A percentile compares a stretch with the other conserved stretches of the same genome.
phyloP scores from a whole-genome alignment of 306 rosid genomes.

The Dryas octopetala region DNA sequence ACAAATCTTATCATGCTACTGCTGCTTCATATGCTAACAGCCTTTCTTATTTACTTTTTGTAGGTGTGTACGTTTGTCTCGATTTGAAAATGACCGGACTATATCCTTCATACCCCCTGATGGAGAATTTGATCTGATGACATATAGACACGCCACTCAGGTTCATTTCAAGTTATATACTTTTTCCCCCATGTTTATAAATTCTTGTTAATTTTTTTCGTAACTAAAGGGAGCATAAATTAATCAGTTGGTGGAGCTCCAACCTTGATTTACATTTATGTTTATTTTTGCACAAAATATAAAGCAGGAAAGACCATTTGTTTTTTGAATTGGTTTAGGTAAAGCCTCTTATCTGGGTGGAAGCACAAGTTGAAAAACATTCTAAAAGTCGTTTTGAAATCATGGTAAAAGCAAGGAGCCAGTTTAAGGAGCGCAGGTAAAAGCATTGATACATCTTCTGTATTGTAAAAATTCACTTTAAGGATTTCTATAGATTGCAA shows the following conservation, averaged over 20 bases:
- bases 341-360: slow-evolving; percentile 83
- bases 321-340: slow-evolving; percentile 42
- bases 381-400: slow-evolving; percentile 78
- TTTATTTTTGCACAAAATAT: neutral
- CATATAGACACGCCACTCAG: slow-evolving; percentile 90
- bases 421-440: slow-evolving; percentile 88
- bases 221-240: neutral
- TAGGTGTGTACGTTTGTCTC: slow-evolving; percentile 95
- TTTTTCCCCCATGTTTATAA: neutral
- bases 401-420: slow-evolving; percentile 80
- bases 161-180: slow-evolving; percentile 27
- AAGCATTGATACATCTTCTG: neutral
- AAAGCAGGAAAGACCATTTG: neutral
- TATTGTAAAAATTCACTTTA: neutral
- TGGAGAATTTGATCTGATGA: slow-evolving; percentile 86
- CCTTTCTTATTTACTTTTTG: neutral
- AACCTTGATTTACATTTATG: neutral
- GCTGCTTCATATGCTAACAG: neutral
- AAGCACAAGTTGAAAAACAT: slow-evolving; percentile 83
- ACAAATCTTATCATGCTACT: neutral
- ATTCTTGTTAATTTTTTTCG: neutral
- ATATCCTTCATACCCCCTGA: slow-evolving; percentile 89
- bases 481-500: neutral
- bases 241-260: neutral
- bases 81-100: slow-evolving; percentile 85